Evolutionary conservation across 192 early-diverging fungal species (phyloP), one percentile per base, ranked within the genome.

Genomic region (Coemansia sp.): DNA sequence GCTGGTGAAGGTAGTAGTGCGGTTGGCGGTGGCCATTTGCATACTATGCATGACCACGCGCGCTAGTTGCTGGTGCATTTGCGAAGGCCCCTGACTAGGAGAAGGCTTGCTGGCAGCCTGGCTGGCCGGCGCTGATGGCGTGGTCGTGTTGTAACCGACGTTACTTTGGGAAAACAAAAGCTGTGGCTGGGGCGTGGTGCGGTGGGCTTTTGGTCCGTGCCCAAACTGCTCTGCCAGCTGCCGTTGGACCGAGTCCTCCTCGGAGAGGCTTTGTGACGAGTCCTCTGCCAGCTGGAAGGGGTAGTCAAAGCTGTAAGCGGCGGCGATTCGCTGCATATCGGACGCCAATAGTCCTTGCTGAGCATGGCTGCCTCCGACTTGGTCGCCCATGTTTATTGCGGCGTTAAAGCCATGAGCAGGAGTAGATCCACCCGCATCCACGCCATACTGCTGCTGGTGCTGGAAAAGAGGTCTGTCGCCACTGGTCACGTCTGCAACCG

Each of bases 221-320:
- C 67, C 67, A 27, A 58, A 69, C 22, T 69, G 67, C 39, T 69
- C 67, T 19, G 56, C 21, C 6, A 69, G 44, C 44, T 69, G 67
- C 1, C 19, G 26, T 14, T 53, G 40, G 8, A 69, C 46, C 22
- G 43, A 19, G 2, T 53, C 42, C 34, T 36, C 41, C 32, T 18
- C 33, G 11, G 32, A 10, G 6, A 44, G 41, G 40, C 59, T 22
- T 10, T 34, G 59, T 19, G 57, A 27, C n/a, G 44, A 60, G 2
- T 48, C 27, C 32, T 60, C 65, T 4, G 33, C 48, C 15, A 59
- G 17, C 18, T 59, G 57, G 14, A 53, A 40, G 2, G 57, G 57
- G 18, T 67, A 67, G 29, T 67, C 56, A 36, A 67, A 67, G 46
- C 36, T 60, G 35, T 67, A 67, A 15, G 36, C 27, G 3, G 57